phyloP scores from a whole-genome alignment of 192 early-diverging fungal genomes.

The Haplosporangium gracile region DNA sequence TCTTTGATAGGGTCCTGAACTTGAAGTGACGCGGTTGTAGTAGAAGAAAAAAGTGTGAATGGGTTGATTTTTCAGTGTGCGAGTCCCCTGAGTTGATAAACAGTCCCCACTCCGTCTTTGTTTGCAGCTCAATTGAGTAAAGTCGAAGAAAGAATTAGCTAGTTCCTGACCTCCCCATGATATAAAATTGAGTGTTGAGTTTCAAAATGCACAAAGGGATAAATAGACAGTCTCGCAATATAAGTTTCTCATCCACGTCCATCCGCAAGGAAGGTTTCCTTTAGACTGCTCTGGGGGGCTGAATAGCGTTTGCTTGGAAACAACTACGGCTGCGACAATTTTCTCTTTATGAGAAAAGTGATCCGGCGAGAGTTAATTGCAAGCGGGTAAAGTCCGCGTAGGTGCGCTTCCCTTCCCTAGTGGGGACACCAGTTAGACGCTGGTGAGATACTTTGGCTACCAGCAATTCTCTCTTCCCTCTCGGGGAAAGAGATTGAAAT shows the following conservation, averaged over 20 bases:
- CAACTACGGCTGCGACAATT: slow-evolving; percentile 37
- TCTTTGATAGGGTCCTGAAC: not conserved
- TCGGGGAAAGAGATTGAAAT: slow-evolving; percentile 36
- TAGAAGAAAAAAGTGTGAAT: not conserved
- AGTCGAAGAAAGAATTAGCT: too few species aligned
- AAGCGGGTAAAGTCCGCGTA: slow-evolving; percentile 59
- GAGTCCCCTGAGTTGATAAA: too few species aligned
- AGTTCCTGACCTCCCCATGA: not conserved
- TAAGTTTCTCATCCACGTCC: not conserved
- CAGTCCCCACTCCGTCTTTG: too few species aligned
- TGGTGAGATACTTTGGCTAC: slow-evolving; percentile 52
- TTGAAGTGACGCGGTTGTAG: not conserved
- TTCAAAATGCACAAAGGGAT: not conserved
- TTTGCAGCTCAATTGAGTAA: not conserved
- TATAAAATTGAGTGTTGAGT: not conserved
- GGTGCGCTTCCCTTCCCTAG: slow-evolving; percentile 41
- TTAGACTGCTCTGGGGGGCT: slow-evolving; percentile 45
- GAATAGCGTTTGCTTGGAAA: slow-evolving; percentile 61
- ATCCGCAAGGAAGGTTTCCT: not conserved
- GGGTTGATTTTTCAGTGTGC: too few species aligned
- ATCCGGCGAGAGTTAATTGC: slow-evolving; percentile 33
- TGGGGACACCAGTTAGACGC: slow-evolving; percentile 48
- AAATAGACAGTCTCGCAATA: not conserved
- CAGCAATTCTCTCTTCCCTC: slow-evolving; percentile 42
- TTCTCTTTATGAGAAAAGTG: not conserved